These are phyloP conservation scores for Arachis monticola DNA, from an alignment of 331 rosid genomes.

Conservation along the genomic window DNA sequence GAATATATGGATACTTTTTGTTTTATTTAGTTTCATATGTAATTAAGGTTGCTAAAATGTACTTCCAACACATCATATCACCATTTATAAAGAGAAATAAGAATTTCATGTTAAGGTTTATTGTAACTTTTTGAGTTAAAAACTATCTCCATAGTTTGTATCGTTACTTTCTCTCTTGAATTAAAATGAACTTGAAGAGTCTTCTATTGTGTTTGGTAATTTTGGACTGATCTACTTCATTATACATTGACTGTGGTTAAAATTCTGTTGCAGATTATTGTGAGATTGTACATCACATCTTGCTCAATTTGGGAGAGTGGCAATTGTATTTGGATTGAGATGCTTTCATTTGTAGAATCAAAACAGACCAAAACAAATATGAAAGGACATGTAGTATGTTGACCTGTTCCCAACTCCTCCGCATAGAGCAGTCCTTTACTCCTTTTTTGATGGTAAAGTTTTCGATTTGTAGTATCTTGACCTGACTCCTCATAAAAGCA, in stretches of 20 bases:
- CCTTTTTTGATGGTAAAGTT: slow-evolving; percentile 29
- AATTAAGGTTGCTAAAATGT: not conserved
- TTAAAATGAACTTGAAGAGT: not conserved
- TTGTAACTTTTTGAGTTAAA: not conserved
- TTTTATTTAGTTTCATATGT: not conserved
- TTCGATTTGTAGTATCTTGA: slow-evolving; percentile 31
- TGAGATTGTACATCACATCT: slow-evolving; percentile 40
- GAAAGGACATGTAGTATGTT: slow-evolving; percentile 33
- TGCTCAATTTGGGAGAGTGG: slow-evolving; percentile 39
- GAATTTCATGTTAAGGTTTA: not conserved
- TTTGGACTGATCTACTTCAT: slow-evolving; percentile 6
- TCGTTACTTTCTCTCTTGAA: not conserved
- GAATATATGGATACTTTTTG: not conserved
- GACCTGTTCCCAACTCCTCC: slow-evolving; percentile 19
- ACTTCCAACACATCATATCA: not conserved
- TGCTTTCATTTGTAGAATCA: slow-evolving; percentile 37
- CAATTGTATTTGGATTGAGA: slow-evolving; percentile 33
- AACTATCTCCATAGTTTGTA: not conserved
- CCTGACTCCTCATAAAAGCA: slow-evolving; percentile 34
- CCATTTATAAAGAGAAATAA: not conserved
- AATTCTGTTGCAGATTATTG: slow-evolving; percentile 42
- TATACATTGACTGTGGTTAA: slow-evolving; percentile 18
- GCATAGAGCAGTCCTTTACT: slow-evolving; percentile 35
- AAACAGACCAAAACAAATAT: slow-evolving; percentile 19
- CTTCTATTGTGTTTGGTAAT: slow-evolving; percentile 5